Evolutionary conservation across 2,329 filamentous ascomycete genomes (phyloP).

Genomic region (Aspergillus tanneri): DNA sequence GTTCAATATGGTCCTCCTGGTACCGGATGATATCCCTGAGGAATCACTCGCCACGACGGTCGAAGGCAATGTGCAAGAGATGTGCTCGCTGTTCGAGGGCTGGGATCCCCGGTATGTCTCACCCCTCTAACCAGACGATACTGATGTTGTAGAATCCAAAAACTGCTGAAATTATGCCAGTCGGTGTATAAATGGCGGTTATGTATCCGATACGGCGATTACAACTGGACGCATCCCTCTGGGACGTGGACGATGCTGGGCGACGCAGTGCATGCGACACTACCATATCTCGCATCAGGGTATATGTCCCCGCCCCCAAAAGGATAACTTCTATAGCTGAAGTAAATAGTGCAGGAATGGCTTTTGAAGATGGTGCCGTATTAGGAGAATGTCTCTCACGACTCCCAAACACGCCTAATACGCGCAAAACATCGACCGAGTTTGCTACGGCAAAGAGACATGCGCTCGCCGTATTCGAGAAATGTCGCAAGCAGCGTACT

Average conservation of each 20-base stretch:
- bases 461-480: conserved; percentile 52
- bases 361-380: conserved; percentile 60
- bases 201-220: conserved; percentile 56
- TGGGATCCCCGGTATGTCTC: conserved; percentile 56
- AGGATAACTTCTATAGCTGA: conserved; percentile 2
- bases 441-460: conserved; percentile 36
- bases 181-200: conserved; percentile 63
- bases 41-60: conserved; percentile 50
- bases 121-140: neutral
- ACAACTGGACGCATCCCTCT: conserved; percentile 58
- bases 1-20: conserved; percentile 57
- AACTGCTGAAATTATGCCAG: conserved; percentile 57
- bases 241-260: conserved; percentile 61
- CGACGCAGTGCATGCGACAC: conserved; percentile 63
- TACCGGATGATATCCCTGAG: conserved; percentile 61
- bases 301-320: conserved; percentile 9
- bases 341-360: conserved; percentile 55
- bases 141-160: conserved; percentile 44
- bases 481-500: conserved; percentile 58
- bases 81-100: conserved; percentile 53
- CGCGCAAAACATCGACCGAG: conserved; percentile 22
- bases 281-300: conserved; percentile 60
- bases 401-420: conserved; percentile 40
- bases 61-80: conserved; percentile 54
- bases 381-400: conserved; percentile 56